Base-by-base conservation (phyloP, 176 grass and related monocot species). In the Cenchrus fungigraminus region DNA sequence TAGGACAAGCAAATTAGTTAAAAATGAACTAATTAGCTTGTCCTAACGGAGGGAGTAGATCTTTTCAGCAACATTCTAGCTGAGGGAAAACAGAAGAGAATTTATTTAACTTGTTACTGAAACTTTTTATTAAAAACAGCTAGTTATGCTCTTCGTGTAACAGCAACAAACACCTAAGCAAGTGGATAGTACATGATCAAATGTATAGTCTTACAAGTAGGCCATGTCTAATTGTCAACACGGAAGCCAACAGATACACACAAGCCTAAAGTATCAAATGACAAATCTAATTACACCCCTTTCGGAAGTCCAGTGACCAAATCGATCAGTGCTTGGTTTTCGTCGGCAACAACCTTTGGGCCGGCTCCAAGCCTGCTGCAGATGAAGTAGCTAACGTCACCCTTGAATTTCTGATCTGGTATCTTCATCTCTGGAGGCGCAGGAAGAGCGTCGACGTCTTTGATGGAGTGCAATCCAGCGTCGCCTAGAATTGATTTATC, bases 401-500 rank as follows among this genome's bases (percentile, higher is more conserved):
- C 88, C 40, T 77, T 82, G 65, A 82, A 86, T 66, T 87, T 92
- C 43, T 89, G 80, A 71, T 20, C 58, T 9, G 90, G 88, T 29
- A 16, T 59, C 75, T 95, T 95, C 77, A 49, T 84, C 87, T 94
- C 93, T 37, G 65, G 65, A 66, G 97, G 93, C 40, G 60, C 80
- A 60, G 88, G 83, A 34, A 98, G 88, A 72, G 86, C 87, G 58
- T 94, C 86, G 0, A 98, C 60, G 64, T 95, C 93, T 65, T 92
- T 78, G 52, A 94, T 55, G 14, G 93, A 95, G 68, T 88, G 86
- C 77, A 95, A 12, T 83, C 89, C 91, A 8, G 91, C 91, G 6
- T 88, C 88, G 14, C 84, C 64, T 66, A 98, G 68, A 79, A 95
- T 95, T 0, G 97, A 94, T 87, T 95, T 98, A 64, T 98, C 97